These are phyloP conservation scores for Glonium stellatum DNA, from an alignment of 495 filamentous ascomycete species.

Conservation along the genomic window DNA sequence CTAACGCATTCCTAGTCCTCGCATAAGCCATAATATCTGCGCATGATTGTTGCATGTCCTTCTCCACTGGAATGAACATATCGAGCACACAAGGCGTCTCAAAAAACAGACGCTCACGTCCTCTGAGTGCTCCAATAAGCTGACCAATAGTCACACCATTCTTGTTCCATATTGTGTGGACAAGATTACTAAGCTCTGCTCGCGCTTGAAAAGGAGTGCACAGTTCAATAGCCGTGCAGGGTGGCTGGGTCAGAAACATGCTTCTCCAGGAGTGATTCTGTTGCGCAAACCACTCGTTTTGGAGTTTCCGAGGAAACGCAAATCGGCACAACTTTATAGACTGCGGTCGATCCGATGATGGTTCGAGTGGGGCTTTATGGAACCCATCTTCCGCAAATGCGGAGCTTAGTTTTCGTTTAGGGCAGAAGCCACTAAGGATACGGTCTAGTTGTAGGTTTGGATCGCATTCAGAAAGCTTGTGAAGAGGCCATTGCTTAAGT, in stretches of 20 bases:
- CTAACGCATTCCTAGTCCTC: not conserved
- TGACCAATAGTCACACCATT: not conserved
- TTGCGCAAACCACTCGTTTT: not conserved
- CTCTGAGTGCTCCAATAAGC: not conserved
- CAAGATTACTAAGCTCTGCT: not conserved
- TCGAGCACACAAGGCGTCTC: not conserved
- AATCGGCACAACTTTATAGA: not conserved
- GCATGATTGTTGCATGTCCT: not conserved
- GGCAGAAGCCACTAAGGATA: not conserved
- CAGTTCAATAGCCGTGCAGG: not conserved
- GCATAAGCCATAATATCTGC: not conserved
- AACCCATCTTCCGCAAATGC: not conserved
- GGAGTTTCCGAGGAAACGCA: not conserved
- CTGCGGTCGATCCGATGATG: not conserved
- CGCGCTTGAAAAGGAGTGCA: not conserved
- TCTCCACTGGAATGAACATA: not conserved
- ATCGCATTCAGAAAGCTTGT: not conserved
- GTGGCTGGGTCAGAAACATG: not conserved
- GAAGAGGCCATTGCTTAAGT: not conserved
- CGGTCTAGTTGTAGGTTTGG: not conserved
- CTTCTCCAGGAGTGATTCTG: not conserved
- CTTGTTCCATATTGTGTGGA: not conserved
- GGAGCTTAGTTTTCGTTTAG: not conserved
- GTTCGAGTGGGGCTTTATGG: not conserved
- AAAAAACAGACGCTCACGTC: not conserved